phyloP scores from a whole-genome alignment of 345 rosid species.

The Gossypium bickii region DNA sequence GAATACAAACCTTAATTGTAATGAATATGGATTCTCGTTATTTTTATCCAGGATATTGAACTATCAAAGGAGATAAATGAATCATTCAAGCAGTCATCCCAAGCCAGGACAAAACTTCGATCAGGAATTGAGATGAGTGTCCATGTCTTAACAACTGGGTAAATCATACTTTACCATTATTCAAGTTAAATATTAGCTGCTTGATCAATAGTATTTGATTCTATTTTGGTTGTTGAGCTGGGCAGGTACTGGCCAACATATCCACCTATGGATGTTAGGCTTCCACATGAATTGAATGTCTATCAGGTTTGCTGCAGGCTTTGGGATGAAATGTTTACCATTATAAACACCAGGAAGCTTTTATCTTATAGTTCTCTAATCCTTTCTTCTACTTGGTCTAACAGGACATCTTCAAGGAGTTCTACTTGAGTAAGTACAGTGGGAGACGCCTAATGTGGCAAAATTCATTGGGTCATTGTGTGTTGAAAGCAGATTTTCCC shows the following conservation, averaged over 20 bases:
- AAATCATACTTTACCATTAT: slow-evolving; percentile 15
- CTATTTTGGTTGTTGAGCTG: slow-evolving; percentile 27
- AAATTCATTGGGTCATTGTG: slow-evolving; percentile 94
- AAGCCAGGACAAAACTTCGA: slow-evolving; percentile 92
- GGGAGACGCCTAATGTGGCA: slow-evolving; percentile 99
- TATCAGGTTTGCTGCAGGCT: slow-evolving; percentile 68
- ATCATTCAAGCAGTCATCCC: slow-evolving; percentile 94
- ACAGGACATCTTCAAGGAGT: slow-evolving; percentile 97
- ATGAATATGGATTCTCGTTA: slow-evolving; percentile 13
- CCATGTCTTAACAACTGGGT: slow-evolving; percentile 97
- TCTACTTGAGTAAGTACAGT: slow-evolving; percentile 92
- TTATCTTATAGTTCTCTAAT: background rate
- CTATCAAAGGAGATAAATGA: slow-evolving; percentile 95
- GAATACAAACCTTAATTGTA: slow-evolving; percentile 1
- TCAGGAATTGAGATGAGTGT: slow-evolving; percentile 99
- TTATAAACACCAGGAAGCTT: background rate
- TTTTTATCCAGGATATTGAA: slow-evolving; percentile 76
- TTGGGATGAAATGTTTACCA: slow-evolving; percentile 8
- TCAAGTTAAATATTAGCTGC: background rate
- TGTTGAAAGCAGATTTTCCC: slow-evolving; percentile 81
- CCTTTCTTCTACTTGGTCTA: slow-evolving; percentile 14
- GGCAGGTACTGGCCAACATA: slow-evolving; percentile 99
- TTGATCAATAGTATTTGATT: slow-evolving; percentile 5
- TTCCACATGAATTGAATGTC: slow-evolving; percentile 95
- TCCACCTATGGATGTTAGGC: slow-evolving; percentile 98